A percentile compares a stretch with the other conserved stretches of the same genome.
Evolutionary conservation across 176 grass and related monocot species (phyloP).

Genomic region (Pontederia paniculata): DNA sequence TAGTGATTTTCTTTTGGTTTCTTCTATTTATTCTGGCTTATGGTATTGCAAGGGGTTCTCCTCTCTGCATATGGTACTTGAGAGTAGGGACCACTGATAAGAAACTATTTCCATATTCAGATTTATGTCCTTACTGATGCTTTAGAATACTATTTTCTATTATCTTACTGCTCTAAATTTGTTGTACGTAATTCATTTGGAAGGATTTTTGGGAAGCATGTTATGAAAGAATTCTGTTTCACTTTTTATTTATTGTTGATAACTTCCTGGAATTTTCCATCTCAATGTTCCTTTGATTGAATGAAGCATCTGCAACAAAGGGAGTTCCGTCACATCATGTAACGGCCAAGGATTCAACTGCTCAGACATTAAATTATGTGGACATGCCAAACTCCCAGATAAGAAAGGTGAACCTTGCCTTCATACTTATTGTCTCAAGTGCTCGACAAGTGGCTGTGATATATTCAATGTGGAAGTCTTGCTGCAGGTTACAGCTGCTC

Average conservation of each 20-base stretch:
- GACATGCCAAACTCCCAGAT: conserved; percentile 86
- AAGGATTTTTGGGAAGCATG: too few relatives aligned
- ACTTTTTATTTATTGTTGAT: neutral
- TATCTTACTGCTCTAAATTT: too few relatives aligned
- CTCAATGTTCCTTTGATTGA: conserved; percentile 1
- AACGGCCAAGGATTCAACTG: conserved; percentile 24
- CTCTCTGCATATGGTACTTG: too few relatives aligned
- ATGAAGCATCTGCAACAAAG: conserved; percentile 52
- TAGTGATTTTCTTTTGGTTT: too few relatives aligned
- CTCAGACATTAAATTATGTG: conserved; percentile 40
- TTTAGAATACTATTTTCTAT: too few relatives aligned
- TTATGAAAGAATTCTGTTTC: neutral
- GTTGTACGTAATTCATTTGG: too few relatives aligned
- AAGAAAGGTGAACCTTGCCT: conserved; percentile 45
- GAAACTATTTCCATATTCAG: too few relatives aligned
- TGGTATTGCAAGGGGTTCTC: too few relatives aligned
- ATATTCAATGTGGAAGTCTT: neutral
- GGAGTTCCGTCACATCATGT: conserved; percentile 6
- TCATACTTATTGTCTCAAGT: neutral
- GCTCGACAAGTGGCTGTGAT: neutral
- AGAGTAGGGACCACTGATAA: too few relatives aligned
- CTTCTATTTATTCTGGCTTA: too few relatives aligned
- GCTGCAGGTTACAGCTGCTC: conserved; percentile 61
- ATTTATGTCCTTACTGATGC: too few relatives aligned
- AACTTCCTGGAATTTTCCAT: neutral